These are phyloP conservation scores for Penicillium simplicissimum DNA, from an alignment of 495 filamentous ascomycete genomes.

Conservation along the genomic window DNA sequence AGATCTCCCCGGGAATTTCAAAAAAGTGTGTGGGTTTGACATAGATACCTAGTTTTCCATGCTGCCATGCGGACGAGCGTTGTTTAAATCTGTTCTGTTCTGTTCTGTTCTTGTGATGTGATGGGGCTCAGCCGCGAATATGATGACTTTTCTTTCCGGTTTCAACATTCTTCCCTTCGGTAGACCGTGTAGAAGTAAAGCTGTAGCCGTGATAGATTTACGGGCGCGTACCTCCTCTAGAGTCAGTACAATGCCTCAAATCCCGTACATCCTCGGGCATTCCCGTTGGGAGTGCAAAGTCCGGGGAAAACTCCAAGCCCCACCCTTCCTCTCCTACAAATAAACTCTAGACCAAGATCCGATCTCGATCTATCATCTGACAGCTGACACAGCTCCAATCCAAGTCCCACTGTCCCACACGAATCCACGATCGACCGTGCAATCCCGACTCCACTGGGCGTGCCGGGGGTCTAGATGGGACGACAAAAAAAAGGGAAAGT, in stretches of 20 bases:
- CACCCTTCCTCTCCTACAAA: background rate
- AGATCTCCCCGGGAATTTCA: background rate
- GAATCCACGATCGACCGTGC: constrained; percentile 15
- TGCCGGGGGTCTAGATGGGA: constrained; percentile 14
- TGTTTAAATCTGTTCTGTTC: constrained; percentile 2
- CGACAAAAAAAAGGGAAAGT: background rate
- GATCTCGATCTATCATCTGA: background rate
- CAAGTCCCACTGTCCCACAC: background rate
- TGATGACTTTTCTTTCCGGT: constrained; percentile 4
- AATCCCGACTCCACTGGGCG: constrained; percentile 17
- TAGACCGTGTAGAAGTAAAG: background rate
- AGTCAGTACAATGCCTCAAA: too few species aligned
- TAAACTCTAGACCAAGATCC: background rate
- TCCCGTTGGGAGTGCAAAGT: background rate
- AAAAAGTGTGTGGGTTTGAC: constrained; percentile 12
- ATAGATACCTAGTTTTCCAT: constrained; percentile 26
- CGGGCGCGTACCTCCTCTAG: too few species aligned
- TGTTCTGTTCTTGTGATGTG: background rate
- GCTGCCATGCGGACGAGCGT: constrained; percentile 15
- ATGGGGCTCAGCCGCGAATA: background rate
- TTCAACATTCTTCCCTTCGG: background rate
- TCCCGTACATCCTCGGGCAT: too few species aligned
- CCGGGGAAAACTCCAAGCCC: background rate
- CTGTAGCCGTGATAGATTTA: background rate
- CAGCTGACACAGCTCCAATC: background rate